Base-by-base conservation (phyloP, 192 early-diverging fungal genomes). In the Coemansia sp. region DNA sequence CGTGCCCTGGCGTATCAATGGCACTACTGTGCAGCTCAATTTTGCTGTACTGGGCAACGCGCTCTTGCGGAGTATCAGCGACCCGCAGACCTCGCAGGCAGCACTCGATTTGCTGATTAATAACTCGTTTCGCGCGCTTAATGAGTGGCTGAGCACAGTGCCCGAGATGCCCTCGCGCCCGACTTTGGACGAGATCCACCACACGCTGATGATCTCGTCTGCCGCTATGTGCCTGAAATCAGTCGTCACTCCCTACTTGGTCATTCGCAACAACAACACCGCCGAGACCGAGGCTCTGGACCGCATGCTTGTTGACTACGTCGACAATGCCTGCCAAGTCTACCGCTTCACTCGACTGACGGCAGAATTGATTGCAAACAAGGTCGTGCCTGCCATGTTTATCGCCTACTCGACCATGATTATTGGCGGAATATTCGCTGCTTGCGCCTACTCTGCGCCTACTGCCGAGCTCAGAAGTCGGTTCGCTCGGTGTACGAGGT, bases 41-140 rank as follows among this genome's bases (percentile, higher is more conserved):
- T 80, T 80, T 68, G 69, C 73, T 0, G 66, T 80, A 39, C 69
- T 80, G 34, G 78, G 73, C 42, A 80, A 80, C 51, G 73, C 73
- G 9, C 42, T 80, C 6, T 44, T 80, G 67, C 73, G 73, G 48
- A 50, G 63, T 41, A 72, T 80, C 50, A 66, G 53, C 67, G 78
- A 80, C 65, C 78, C 78, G 42, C 62, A 72, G 63, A 64, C 59
- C 37, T 50, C 70, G 53, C 64, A 68, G 45, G 64, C 48, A 4
- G 58, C 69, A 2, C 67, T 81, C 25, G 78, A 81, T 57, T 37
- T 37, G 48, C 64, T 81, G 64, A 73, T 81, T 6, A 41, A 45
- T 27, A 65, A 60, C 17, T 66, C 74, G 23, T 63, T 68, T 31
- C 41, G 55, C 25, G 72, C 78, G 6, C 70, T 81, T 14, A 50